Evolutionary conservation across 257 asterid species (phyloP), one percentile per base, ranked within the genome.

Genomic region (Capsicum baccatum): DNA sequence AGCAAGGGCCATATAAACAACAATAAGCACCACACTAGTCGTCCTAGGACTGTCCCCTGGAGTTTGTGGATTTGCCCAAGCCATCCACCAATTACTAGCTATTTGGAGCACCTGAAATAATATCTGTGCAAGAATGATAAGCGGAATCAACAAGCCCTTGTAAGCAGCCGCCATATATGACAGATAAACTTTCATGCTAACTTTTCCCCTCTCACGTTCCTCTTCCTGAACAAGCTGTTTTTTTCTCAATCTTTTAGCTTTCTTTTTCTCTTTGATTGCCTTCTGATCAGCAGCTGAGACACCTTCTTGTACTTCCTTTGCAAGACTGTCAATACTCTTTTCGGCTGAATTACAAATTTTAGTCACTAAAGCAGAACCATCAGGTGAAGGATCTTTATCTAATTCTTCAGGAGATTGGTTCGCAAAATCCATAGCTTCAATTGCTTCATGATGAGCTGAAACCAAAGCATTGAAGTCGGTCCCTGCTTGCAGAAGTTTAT

Each of bases 81-180:
- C 99, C 99, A 97, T 97, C 99, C 99, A 97, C 99, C 99, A 97
- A 87, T 94, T 97, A 85, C 99, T 97, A 80, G 98, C 98, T 86
- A 97, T 97, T 86, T 97, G 99, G 84, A 97, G 99, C 89, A 91
- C 91, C 88, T 97, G 99, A 94, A 97, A 97, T 84, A 97, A 86
- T 55, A 94, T 88, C 87, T 97, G 99, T 44, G 99, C 98, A 81
- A 97, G 88, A 85, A 95, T 89, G 84, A 97, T 97, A 83, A 90
- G 91, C 2, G 99, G 99, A 67, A 97, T 91, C 86, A 97, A 84
- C 86, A 91, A 89, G 11, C 99, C 99, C 90, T 93, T 97, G 83
- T 97, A 97, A 59, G 99, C 99, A 79, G 99, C 99, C 0, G 91
- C 91, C 98, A 97, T 97, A 83, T 97, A 97, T 13, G 99, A 97